Conservation (phyloP, 2,329 filamentous ascomycete genomes). For the Hymenoscyphus fraxineus region DNA sequence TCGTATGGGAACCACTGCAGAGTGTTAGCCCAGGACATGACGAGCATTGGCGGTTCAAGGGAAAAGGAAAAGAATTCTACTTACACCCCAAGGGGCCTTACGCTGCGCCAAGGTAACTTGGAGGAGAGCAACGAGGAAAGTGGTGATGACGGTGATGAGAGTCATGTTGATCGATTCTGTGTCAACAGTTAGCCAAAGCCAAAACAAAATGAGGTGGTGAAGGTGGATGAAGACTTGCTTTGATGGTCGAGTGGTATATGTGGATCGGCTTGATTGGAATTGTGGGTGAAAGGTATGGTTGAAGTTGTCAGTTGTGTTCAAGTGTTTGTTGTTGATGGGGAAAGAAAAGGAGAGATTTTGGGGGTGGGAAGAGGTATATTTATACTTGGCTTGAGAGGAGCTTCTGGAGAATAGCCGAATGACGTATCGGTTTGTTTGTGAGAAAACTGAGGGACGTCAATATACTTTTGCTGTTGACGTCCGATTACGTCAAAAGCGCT, state of each 20-base stretch:
- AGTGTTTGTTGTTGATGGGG: background rate
- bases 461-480: background rate
- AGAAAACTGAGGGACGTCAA: background rate
- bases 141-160: background rate
- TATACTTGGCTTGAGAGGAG: background rate
- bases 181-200: background rate
- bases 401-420: background rate
- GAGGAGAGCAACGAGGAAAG: background rate
- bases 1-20: background rate
- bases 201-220: background rate
- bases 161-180: background rate
- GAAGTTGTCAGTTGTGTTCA: background rate
- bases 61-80: background rate
- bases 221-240: background rate
- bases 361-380: background rate
- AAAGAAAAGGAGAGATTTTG: background rate
- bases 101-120: background rate
- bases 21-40: background rate
- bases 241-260: background rate
- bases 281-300: background rate
- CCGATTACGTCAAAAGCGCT: background rate
- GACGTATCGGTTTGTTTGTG: background rate
- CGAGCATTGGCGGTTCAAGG: background rate
- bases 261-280: background rate
- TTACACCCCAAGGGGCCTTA: background rate